Evolutionary conservation across 2,329 filamentous ascomycete species (phyloP).

Genomic region (Diplodia sapinea): DNA sequence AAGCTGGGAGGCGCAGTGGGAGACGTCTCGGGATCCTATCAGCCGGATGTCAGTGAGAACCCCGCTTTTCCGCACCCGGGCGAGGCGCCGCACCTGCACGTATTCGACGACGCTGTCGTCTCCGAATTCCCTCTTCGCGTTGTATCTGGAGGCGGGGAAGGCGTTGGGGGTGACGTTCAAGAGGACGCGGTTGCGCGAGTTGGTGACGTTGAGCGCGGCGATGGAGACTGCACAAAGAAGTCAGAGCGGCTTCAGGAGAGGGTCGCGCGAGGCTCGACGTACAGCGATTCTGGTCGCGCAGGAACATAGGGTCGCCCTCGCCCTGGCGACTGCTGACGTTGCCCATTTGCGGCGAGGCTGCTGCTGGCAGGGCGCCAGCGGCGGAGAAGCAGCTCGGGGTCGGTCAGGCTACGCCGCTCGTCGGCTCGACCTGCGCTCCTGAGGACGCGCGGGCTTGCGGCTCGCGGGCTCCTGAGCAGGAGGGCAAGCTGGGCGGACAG

Average conservation of each 20-base stretch:
- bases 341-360: constrained; percentile 68
- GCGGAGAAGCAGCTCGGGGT: background rate
- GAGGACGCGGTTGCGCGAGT: constrained; percentile 76
- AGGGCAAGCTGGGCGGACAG: constrained; percentile 5
- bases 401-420: background rate
- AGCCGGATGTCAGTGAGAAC: constrained; percentile 32
- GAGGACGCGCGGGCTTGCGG: constrained; percentile 21
- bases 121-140: constrained; percentile 71
- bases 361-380: constrained; percentile 28
- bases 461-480: constrained; percentile 24
- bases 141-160: constrained; percentile 81
- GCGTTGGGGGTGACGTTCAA: constrained; percentile 82
- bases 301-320: constrained; percentile 77
- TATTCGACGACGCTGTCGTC: constrained; percentile 85
- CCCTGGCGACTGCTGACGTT: constrained; percentile 84
- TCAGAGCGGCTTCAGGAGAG: constrained; percentile 26
- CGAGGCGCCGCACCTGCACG: constrained; percentile 72
- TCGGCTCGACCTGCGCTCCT: constrained; percentile 12
- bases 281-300: constrained; percentile 94
- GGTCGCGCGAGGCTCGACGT: constrained; percentile 46
- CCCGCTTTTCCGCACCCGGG: constrained; percentile 30
- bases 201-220: constrained; percentile 80
- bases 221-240: constrained; percentile 72
- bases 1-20: constrained; percentile 66
- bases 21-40: constrained; percentile 75